A percentile compares a stretch with the other conserved stretches of the same genome.
Conservation (phyloP, 805 yeast species). For the Teunomyces funiuensis region DNA sequence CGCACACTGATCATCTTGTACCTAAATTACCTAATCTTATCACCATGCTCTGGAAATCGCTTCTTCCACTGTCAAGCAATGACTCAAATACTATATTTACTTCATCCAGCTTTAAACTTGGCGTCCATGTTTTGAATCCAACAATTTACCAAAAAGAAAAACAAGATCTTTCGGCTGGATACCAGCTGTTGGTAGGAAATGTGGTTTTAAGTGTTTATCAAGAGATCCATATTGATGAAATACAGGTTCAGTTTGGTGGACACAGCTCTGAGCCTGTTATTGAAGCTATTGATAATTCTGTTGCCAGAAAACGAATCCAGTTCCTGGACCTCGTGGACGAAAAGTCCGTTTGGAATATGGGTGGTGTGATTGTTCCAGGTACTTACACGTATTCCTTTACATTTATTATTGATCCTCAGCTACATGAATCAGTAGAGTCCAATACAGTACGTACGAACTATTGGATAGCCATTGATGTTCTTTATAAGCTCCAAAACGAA, state of each 20-base stretch:
- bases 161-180: neutral
- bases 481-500: neutral
- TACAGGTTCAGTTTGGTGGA: constrained; percentile 2
- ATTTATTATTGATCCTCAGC: constrained; percentile 12
- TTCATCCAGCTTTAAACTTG: constrained; percentile 13
- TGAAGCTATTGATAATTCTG: neutral
- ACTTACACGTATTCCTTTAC: constrained; percentile 14
- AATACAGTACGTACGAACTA: constrained; percentile 1
- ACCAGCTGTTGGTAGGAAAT: constrained; percentile 1
- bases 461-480: neutral
- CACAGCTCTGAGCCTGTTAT: constrained; percentile 1
- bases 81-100: constrained; percentile 25
- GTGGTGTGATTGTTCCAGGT: constrained; percentile 7
- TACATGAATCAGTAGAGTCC: constrained; percentile 13
- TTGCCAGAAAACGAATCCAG: neutral
- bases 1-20: too few species aligned
- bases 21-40: too few species aligned
- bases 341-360: constrained; percentile 2
- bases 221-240: neutral
- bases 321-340: neutral
- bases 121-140: constrained; percentile 8
- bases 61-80: constrained; percentile 33
- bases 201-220: neutral
- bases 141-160: constrained; percentile 11
- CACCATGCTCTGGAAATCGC: constrained; percentile 28